Evolutionary conservation across 2,329 filamentous ascomycete species (phyloP).

Genomic region (Uncinocarpus reesii): DNA sequence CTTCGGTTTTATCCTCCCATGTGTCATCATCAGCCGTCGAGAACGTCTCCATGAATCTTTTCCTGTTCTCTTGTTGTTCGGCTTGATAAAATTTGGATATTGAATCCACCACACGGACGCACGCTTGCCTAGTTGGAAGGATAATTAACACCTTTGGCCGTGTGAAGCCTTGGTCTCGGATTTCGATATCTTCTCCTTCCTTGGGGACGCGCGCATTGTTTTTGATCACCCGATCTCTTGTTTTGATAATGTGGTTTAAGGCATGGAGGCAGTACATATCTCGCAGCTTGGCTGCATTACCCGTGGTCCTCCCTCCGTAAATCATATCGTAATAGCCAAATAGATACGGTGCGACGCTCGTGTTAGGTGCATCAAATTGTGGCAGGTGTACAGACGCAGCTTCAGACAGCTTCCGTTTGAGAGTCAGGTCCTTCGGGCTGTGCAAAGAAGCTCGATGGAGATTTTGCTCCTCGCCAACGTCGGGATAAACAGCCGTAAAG

Average conservation of each 20-base stretch:
- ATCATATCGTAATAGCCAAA: conserved; percentile 77
- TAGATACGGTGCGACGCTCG: conserved; percentile 57
- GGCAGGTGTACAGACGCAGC: conserved; percentile 45
- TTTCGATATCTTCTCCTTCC: conserved; percentile 58
- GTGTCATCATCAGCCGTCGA: conserved; percentile 58
- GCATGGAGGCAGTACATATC: conserved; percentile 69
- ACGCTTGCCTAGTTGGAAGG: conserved; percentile 78
- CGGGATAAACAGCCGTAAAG: conserved; percentile 25
- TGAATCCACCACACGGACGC: conserved; percentile 63
- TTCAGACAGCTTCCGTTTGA: conserved; percentile 61
- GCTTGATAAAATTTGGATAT: conserved; percentile 67
- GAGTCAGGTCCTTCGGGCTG: conserved; percentile 30
- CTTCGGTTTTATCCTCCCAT: conserved; percentile 64
- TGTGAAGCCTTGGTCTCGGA: conserved; percentile 90
- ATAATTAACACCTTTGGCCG: conserved; percentile 87
- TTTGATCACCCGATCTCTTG: conserved; percentile 81
- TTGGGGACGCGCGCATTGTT: conserved; percentile 73
- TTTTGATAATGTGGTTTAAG: conserved; percentile 88
- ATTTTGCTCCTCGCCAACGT: conserved; percentile 19
- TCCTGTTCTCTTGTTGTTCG: conserved; percentile 90
- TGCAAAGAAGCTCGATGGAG: conserved; percentile 24
- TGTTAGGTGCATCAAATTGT: conserved; percentile 52
- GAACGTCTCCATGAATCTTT: conserved; percentile 80
- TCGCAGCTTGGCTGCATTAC: conserved; percentile 59
- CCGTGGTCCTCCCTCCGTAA: conserved; percentile 59